These are phyloP conservation scores for Colletotrichum lini DNA, from an alignment of 2,329 filamentous ascomycete species.

Conservation along the genomic window DNA sequence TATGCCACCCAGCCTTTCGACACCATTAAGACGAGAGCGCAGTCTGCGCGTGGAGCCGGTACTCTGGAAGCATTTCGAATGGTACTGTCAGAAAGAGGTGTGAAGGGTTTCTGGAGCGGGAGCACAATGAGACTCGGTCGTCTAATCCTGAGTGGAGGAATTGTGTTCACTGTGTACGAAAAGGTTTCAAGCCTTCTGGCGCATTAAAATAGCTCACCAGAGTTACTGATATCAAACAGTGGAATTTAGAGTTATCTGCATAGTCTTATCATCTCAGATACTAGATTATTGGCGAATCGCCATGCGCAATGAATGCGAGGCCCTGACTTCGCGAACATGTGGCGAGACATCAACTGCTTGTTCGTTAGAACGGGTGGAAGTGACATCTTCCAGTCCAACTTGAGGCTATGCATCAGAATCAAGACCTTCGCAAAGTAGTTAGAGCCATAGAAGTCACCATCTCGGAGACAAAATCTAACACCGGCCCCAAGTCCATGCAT, in stretches of 20 bases:
- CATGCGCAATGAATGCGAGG: neutral
- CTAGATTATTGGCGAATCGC: neutral
- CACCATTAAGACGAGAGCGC: constrained; percentile 74
- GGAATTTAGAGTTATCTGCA: no score
- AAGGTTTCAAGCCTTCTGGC: constrained; percentile 63
- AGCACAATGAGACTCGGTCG: constrained; percentile 77
- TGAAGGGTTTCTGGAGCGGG: constrained; percentile 76
- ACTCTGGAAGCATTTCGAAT: constrained; percentile 69
- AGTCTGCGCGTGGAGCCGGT: constrained; percentile 70
- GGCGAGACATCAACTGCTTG: neutral
- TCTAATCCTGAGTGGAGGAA: constrained; percentile 76
- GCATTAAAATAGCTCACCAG: neutral
- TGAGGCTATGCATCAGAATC: neutral
- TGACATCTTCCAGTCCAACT: neutral
- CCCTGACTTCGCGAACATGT: neutral
- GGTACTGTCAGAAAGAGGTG: constrained; percentile 69
- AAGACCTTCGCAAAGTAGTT: neutral
- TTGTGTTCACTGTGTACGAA: constrained; percentile 75
- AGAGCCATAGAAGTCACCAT: no score
- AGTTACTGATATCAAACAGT: neutral
- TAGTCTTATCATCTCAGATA: neutral
- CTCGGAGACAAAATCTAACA: neutral
- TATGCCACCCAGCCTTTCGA: constrained; percentile 74
- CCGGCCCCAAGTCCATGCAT: neutral
- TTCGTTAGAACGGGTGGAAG: neutral